A percentile compares a stretch with the other conserved stretches of the same genome.
These are phyloP conservation scores for Clathrospora elynae DNA, from an alignment of 2,329 filamentous ascomycete genomes.

Conservation along the genomic window DNA sequence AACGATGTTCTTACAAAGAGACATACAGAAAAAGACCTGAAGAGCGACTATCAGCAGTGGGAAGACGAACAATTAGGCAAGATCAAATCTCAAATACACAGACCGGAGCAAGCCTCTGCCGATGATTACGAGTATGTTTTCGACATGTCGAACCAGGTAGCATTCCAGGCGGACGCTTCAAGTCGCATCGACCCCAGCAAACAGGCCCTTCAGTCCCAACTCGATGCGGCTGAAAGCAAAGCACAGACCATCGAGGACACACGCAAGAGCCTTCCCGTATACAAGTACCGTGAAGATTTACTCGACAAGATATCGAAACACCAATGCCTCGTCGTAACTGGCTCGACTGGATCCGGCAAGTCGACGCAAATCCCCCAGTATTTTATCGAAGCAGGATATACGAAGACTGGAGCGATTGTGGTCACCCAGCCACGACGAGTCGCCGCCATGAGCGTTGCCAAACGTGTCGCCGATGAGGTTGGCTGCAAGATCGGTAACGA, in stretches of 20 bases:
- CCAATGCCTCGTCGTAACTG: constrained; percentile 89
- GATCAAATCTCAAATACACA: constrained; percentile 65
- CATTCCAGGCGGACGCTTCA: constrained; percentile 75
- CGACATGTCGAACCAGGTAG: constrained; percentile 85
- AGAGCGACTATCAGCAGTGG: constrained; percentile 96
- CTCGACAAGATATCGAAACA: constrained; percentile 83
- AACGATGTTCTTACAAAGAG: constrained; percentile 88
- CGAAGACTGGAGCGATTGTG: constrained; percentile 76
- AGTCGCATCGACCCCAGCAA: constrained; percentile 75
- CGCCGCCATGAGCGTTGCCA: constrained; percentile 96
- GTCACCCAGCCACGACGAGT: constrained; percentile 95
- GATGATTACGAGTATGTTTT: constrained; percentile 92
- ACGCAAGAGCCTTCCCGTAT: constrained; percentile 87
- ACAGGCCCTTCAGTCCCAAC: constrained; percentile 74
- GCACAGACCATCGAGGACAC: constrained; percentile 89
- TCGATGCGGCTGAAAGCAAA: constrained; percentile 87
- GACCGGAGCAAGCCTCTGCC: constrained; percentile 74
- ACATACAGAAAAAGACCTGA: constrained; percentile 83
- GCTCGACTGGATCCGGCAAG: constrained; percentile 93
- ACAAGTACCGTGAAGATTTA: constrained; percentile 82
- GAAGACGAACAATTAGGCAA: constrained; percentile 87
- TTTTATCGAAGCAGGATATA: constrained; percentile 67
- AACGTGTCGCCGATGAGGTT: constrained; percentile 92
- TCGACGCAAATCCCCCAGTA: constrained; percentile 96
- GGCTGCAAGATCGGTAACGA: constrained; percentile 88